Evolutionary conservation across 1,139 yeast genomes (phyloP).

Genomic region (Yamadazyma jaroonii): DNA sequence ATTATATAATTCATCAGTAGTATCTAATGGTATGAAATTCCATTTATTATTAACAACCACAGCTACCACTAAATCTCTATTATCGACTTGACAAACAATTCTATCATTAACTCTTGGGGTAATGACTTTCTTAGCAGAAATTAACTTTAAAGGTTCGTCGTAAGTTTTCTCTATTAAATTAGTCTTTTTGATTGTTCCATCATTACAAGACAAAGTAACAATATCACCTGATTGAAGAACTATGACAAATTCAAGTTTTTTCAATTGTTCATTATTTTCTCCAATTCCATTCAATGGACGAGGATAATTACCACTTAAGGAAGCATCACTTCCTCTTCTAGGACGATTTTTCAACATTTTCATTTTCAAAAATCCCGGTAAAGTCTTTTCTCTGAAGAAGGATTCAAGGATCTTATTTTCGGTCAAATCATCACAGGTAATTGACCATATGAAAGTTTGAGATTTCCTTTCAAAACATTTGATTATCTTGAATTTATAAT

Average conservation of each 20-base stretch:
- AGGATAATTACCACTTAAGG: conserved; percentile 39
- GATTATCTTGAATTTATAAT: conserved; percentile 44
- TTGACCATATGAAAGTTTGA: conserved; percentile 55
- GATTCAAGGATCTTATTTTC: conserved; percentile 47
- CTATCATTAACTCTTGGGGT: conserved; percentile 79
- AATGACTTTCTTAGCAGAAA: conserved; percentile 51
- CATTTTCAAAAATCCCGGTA: conserved; percentile 48
- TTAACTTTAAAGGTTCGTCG: conserved; percentile 25
- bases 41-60: conserved; percentile 66
- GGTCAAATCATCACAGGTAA: conserved; percentile 18
- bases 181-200: conserved; percentile 35
- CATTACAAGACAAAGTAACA: conserved; percentile 45
- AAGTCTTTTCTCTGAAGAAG: conserved; percentile 57
- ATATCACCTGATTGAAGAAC: conserved; percentile 45
- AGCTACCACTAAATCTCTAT: conserved; percentile 57
- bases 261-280: conserved; percentile 12
- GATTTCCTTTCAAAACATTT: conserved; percentile 58
- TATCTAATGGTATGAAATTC: conserved; percentile 51
- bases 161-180: conserved; percentile 26
- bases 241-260: conserved; percentile 30
- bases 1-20: conserved; percentile 49
- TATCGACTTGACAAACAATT: conserved; percentile 53
- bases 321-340: conserved; percentile 28
- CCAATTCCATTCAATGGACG: conserved; percentile 6
- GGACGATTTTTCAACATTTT: conserved; percentile 27